Conservation (phyloP, 768 basidiomycete genomes). For the Podaxis carcinomalis region DNA sequence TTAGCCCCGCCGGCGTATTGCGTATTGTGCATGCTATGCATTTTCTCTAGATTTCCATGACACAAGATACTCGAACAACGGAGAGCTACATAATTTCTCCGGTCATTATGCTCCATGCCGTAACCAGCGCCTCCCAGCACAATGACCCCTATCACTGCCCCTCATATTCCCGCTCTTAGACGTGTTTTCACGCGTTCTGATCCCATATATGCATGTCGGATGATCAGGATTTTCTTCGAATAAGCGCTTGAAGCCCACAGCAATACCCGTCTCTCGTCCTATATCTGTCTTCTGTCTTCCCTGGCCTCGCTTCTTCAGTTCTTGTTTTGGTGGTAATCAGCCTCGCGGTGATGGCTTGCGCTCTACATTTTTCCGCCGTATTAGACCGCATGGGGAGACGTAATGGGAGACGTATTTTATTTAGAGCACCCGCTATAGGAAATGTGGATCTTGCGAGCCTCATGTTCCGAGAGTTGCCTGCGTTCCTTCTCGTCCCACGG, state of each 20-base stretch:
- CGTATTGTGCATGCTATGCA: not conserved
- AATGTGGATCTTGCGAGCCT: not conserved
- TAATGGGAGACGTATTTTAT: too few relatives aligned
- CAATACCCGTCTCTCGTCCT: not conserved
- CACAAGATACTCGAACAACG: not conserved
- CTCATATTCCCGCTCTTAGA: not conserved
- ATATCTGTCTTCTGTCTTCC: not conserved
- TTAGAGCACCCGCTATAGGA: too few relatives aligned
- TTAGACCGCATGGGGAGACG: too few relatives aligned
- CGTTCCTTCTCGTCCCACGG: constrained; percentile 22
- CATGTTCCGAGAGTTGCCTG: constrained; percentile 21
- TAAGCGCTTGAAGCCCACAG: not conserved
- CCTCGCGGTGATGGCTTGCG: not conserved
- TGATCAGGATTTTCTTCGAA: not conserved
- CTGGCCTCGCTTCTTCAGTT: not conserved
- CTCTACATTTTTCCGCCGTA: too few relatives aligned
- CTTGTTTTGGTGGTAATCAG: not conserved
- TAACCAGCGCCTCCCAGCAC: constrained; percentile 20
- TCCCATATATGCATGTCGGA: not conserved
- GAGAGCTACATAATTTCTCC: not conserved
- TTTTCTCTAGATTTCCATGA: not conserved
- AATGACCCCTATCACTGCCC: constrained; percentile 19
- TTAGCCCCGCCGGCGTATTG: not conserved
- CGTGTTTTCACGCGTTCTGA: not conserved
- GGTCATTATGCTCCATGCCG: not conserved